Evolutionary conservation across 2,329 filamentous ascomycete species (phyloP), one percentile per base, ranked within the genome.

Genomic region (Lecanicillium sp.): DNA sequence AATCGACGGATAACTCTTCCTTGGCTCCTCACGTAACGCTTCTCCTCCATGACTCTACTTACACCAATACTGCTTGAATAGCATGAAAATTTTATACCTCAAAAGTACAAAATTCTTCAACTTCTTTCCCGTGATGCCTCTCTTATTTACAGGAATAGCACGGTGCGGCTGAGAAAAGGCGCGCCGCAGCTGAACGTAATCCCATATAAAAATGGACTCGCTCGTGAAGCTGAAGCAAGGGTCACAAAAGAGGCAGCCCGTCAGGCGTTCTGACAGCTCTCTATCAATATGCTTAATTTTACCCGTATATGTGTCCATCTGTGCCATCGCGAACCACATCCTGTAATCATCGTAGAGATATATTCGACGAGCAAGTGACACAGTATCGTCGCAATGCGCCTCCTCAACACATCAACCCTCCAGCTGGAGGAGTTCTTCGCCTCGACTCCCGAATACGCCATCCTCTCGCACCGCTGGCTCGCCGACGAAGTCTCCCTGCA

Each of bases 381-480:
- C 19, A 14, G 23, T 10, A 17, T 32, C 19, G 6, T 29, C 26
- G 12, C 9, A 11, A 48, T 48, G 38, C 20, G 38, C 4, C 45
- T 42, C 2, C 21, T 48, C 37, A 42, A 48, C 17, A 32, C 30
- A 10, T 20, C 38, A 10, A 21, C 45, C 15, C 12, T 48, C 21
- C 8, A 15, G 17, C 21, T 48, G 5, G 38, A 42, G 23, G 29
- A 33, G 11, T 42, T 42, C 24, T 37, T 29, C 17, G 45, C 29
- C 38, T 29, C 20, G 17, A 23, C 38, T 14, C 60, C 58, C 8
- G 48, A 47, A 0, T 68, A 67, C 42, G 62, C 58, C 15, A 67
- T 69, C 26, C 56, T 69, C 1, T 67, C 64, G 1, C 65, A 67
- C 40, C 63, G 59, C 2, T 67, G 65, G 63, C 56, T 54, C 12